Evolutionary conservation across 1,284 basidiomycete species (phyloP).

Genomic region (Leccinum subrobustum): DNA sequence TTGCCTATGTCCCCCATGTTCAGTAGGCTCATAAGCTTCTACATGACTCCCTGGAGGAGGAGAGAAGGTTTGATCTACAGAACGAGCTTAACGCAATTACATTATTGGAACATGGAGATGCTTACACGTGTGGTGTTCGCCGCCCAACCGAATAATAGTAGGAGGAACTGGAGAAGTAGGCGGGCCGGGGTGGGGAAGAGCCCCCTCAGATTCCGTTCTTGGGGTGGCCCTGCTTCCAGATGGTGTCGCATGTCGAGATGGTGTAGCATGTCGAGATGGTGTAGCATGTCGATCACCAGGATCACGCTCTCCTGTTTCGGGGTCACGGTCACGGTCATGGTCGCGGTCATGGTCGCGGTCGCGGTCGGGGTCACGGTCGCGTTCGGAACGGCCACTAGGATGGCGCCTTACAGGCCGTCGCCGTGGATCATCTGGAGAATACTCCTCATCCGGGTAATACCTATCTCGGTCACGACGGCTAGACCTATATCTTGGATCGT

Average conservation of each 20-base stretch:
- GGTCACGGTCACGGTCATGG: too few species aligned
- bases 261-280: not conserved
- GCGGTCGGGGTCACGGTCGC: too few species aligned
- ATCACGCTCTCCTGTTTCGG: constrained; percentile 22
- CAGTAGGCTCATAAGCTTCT: constrained; percentile 11
- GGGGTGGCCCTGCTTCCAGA: constrained; percentile 7
- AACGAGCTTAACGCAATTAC: constrained; percentile 9
- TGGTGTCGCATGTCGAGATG: too few species aligned
- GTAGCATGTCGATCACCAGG: constrained; percentile 9
- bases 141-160: constrained; percentile 33
- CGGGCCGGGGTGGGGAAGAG: constrained; percentile 4
- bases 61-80: constrained; percentile 19
- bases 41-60: constrained; percentile 9
- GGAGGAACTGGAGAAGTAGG: constrained; percentile 28
- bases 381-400: constrained; percentile 22
- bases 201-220: constrained; percentile 9
- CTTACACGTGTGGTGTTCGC: constrained; percentile 21
- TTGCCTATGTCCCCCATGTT: not conserved
- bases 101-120: constrained; percentile 3
- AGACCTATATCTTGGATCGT: constrained; percentile 3
- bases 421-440: constrained; percentile 14
- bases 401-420: constrained; percentile 6
- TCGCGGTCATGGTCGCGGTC: too few species aligned
- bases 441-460: not conserved
- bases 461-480: not conserved